These are phyloP conservation scores for Fomitiporia mediterranea DNA, from an alignment of 1,284 basidiomycete species.

Conservation along the genomic window DNA sequence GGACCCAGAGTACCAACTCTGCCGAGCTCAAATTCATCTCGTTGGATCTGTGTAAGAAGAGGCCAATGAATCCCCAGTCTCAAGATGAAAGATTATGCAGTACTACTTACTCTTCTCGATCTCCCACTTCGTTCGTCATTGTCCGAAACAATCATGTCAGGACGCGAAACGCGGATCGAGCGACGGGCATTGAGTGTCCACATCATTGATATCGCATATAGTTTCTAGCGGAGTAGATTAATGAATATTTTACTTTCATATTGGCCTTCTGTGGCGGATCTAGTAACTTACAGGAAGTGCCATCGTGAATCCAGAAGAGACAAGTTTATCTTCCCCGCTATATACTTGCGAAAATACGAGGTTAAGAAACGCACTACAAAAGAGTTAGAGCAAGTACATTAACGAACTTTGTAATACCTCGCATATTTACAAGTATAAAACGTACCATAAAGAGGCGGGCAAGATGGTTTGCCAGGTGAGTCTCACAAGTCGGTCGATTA, in stretches of 20 bases:
- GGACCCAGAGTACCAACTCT: neutral
- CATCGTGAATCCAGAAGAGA: constrained; percentile 29
- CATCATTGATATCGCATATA: constrained; percentile 28
- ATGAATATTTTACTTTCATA: neutral
- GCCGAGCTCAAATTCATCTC: constrained; percentile 11
- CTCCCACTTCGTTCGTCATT: neutral
- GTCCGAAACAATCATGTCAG: constrained; percentile 7
- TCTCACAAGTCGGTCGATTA: constrained; percentile 31
- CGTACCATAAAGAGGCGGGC: constrained; percentile 33
- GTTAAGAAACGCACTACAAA: constrained; percentile 31
- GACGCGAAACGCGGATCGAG: constrained; percentile 7
- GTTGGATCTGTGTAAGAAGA: neutral
- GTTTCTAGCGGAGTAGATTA: constrained; percentile 21
- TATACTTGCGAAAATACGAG: constrained; percentile 34
- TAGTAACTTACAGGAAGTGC: constrained; percentile 24
- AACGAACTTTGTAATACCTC: too few relatives aligned
- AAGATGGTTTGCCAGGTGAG: constrained; percentile 34
- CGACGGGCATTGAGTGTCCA: constrained; percentile 23
- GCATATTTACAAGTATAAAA: too few relatives aligned
- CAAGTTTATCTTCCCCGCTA: constrained; percentile 24
- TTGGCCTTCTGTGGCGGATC: too few relatives aligned
- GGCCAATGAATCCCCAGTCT: neutral
- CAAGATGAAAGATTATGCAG: neutral
- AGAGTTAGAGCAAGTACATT: too few relatives aligned
- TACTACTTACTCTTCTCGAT: neutral